These are phyloP conservation scores for Suillus placidus DNA, from an alignment of 768 basidiomycete species.

Conservation along the genomic window DNA sequence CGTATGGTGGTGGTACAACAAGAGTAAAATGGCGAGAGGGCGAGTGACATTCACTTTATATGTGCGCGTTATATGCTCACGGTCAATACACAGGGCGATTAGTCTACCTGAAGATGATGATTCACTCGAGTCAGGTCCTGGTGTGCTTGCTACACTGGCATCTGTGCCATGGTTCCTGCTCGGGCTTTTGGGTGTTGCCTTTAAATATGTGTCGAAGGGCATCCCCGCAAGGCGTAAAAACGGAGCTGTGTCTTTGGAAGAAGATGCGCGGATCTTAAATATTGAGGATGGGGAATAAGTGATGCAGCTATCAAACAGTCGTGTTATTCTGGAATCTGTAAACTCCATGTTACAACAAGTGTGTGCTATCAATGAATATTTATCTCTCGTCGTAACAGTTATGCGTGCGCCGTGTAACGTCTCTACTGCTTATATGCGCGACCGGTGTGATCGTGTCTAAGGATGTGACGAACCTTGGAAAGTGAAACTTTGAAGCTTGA, in stretches of 20 bases:
- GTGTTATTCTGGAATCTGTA: background rate
- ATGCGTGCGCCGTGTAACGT: no score
- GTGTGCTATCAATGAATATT: background rate
- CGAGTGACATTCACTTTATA: constrained; percentile 38
- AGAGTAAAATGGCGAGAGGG: constrained; percentile 75
- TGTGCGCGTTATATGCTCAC: constrained; percentile 16
- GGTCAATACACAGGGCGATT: constrained; percentile 57
- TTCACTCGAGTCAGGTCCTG: constrained; percentile 40
- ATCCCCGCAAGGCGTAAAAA: constrained; percentile 64
- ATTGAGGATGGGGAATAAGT: constrained; percentile 75
- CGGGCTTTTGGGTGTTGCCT: constrained; percentile 73
- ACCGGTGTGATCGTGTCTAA: no score
- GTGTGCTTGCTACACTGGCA: constrained; percentile 70
- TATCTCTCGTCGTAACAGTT: background rate
- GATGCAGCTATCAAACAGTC: background rate
- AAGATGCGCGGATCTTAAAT: constrained; percentile 82
- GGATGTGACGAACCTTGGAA: no score
- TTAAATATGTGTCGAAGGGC: constrained; percentile 53
- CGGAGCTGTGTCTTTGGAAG: constrained; percentile 77
- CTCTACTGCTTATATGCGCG: no score
- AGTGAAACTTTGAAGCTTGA: no score
- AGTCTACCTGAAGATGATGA: constrained; percentile 69
- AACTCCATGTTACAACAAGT: no score
- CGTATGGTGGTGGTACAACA: constrained; percentile 80
- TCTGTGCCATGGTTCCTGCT: constrained; percentile 90